phyloP scores from a whole-genome alignment of 2,329 filamentous ascomycete species.

The Aspergillus sp. region DNA sequence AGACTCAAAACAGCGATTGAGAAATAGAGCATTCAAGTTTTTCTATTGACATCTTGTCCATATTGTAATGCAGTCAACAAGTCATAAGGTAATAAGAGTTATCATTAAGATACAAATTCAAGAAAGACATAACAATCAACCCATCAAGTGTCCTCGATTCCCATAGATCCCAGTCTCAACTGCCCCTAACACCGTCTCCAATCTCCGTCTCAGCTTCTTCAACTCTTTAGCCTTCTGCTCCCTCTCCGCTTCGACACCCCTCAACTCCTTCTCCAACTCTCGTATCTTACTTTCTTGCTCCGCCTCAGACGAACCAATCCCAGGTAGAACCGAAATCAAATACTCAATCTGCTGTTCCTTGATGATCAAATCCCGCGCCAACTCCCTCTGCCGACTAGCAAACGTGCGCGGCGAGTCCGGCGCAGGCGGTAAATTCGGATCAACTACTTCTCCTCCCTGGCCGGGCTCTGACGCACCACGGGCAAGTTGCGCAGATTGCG shows the following conservation, averaged over 20 bases:
- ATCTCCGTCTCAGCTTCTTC: constrained; percentile 31
- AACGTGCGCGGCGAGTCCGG: constrained; percentile 41
- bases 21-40: too few relatives aligned
- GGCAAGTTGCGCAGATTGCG: constrained; percentile 9
- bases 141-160: constrained; percentile 1
- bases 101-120: too few relatives aligned
- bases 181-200: constrained; percentile 40
- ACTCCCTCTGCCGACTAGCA: constrained; percentile 39
- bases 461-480: constrained; percentile 17
- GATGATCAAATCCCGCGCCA: constrained; percentile 45
- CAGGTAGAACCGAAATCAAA: constrained; percentile 42
- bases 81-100: too few relatives aligned
- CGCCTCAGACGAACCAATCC: constrained; percentile 39
- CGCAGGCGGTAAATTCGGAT: constrained; percentile 27
- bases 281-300: constrained; percentile 42
- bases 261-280: constrained; percentile 40
- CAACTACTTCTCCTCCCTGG: constrained; percentile 10
- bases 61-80: too few relatives aligned
- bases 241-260: constrained; percentile 40
- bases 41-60: too few relatives aligned
- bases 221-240: constrained; percentile 38
- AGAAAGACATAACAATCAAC: too few relatives aligned
- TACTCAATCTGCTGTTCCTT: constrained; percentile 50
- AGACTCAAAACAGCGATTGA: too few relatives aligned
- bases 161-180: constrained; percentile 34